Evolutionary conservation across 2,329 filamentous ascomycete genomes (phyloP).

Genomic region (Phyllosticta paracitricarpa): DNA sequence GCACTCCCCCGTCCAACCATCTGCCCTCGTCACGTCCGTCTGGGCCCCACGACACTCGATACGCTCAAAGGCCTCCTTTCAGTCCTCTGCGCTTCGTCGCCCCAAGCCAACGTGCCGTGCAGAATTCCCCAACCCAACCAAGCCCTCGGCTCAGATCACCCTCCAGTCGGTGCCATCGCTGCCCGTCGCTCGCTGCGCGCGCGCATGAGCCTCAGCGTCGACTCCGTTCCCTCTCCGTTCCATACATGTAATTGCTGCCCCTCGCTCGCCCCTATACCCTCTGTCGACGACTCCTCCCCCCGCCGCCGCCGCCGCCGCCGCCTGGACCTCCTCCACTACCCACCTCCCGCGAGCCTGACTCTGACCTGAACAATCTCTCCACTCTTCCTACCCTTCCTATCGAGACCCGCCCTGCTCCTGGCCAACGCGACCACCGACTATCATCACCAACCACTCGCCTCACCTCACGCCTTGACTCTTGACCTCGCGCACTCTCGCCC

Average conservation of each 20-base stretch:
- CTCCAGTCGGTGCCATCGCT: background rate
- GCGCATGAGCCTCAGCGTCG: constrained; percentile 10
- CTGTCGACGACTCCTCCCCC: background rate
- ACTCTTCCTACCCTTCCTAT: background rate
- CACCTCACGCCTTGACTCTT: background rate
- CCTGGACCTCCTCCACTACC: background rate
- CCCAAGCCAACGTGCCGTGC: too few relatives aligned
- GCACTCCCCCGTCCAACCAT: background rate
- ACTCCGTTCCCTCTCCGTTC: constrained; percentile 2
- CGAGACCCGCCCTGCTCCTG: background rate
- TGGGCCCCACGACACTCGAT: background rate
- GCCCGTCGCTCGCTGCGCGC: background rate
- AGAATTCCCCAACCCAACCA: background rate
- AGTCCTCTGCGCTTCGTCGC: too few relatives aligned
- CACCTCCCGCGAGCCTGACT: background rate
- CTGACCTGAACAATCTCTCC: background rate
- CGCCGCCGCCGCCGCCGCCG: background rate
- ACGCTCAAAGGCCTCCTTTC: too few relatives aligned
- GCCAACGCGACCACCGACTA: background rate
- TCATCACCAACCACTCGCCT: background rate
- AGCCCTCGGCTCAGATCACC: background rate
- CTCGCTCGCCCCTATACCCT: constrained; percentile 8
- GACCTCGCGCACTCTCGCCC: background rate
- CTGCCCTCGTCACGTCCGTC: background rate
- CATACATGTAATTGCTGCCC: constrained; percentile 6